A percentile compares a stretch with the other conserved stretches of the same genome.
These are phyloP conservation scores for Aspergillus bertholletiae DNA, from an alignment of 495 filamentous ascomycete genomes.

Conservation along the genomic window DNA sequence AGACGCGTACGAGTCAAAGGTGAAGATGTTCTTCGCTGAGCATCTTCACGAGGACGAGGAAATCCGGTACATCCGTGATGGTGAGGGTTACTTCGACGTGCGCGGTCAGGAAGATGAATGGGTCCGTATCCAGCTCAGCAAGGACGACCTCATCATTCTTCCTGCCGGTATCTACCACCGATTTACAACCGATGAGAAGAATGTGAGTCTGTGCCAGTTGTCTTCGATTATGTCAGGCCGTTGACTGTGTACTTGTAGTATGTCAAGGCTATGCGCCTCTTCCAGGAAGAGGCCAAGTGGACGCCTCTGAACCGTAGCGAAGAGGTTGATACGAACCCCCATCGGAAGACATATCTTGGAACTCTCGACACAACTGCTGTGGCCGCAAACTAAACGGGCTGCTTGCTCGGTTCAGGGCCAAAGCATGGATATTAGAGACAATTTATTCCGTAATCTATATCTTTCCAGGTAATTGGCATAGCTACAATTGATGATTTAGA, in stretches of 20 bases:
- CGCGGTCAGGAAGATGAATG: slow-evolving; percentile 68
- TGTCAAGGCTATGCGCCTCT: slow-evolving; percentile 92
- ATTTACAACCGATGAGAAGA: slow-evolving; percentile 87
- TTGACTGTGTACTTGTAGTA: slow-evolving; percentile 55
- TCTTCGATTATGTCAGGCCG: background rate
- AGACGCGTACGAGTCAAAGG: slow-evolving; percentile 74
- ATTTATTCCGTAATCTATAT: background rate
- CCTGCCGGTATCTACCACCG: slow-evolving; percentile 97
- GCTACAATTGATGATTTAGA: background rate
- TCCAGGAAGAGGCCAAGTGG: slow-evolving; percentile 99
- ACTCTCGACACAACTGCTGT: slow-evolving; percentile 22
- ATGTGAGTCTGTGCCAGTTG: slow-evolving; percentile 57
- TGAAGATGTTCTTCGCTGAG: slow-evolving; percentile 89
- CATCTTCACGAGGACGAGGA: slow-evolving; percentile 98
- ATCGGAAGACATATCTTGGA: slow-evolving; percentile 71
- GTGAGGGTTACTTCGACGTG: slow-evolving; percentile 91
- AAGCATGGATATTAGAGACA: background rate
- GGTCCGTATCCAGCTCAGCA: slow-evolving; percentile 79
- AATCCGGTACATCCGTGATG: slow-evolving; percentile 94
- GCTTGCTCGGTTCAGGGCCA: background rate
- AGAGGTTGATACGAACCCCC: slow-evolving; percentile 75
- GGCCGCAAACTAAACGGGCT: slow-evolving; percentile 21
- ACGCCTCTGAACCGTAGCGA: slow-evolving; percentile 81
- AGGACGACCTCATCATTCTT: slow-evolving; percentile 73
- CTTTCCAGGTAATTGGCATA: background rate